Percentiles rank a stretch among this genome's conserved stretches.
phyloP scores from a whole-genome alignment of 176 grass and related monocot species.

The Bonia amplexicaulis region DNA sequence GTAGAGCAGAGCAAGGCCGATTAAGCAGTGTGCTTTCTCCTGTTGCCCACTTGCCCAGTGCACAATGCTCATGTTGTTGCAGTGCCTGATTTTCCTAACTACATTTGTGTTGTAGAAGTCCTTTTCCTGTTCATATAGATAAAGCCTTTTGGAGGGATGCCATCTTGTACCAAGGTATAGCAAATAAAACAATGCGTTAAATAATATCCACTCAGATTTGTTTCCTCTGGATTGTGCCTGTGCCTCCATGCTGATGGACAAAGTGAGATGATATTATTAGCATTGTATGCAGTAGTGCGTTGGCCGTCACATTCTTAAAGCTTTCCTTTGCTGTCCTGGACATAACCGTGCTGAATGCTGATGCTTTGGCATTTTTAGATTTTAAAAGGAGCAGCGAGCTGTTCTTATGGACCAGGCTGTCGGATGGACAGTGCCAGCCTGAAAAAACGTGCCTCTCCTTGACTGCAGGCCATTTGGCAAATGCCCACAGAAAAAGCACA shows the following conservation, averaged over 20 bases:
- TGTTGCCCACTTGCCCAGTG: neutral
- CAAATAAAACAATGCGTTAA: conserved; percentile 35
- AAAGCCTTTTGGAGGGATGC: conserved; percentile 7
- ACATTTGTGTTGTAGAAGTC: conserved; percentile 25
- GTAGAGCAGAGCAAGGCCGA: conserved; percentile 35
- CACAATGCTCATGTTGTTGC: neutral
- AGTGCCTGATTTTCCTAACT: conserved; percentile 34
- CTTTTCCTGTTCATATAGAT: conserved; percentile 44
- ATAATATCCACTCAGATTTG: neutral
- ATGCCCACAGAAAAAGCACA: conserved; percentile 4
- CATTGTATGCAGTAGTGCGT: conserved; percentile 17
- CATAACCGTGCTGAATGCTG: conserved; percentile 5
- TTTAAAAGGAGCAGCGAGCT: conserved; percentile 19
- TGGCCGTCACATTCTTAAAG: conserved; percentile 17
- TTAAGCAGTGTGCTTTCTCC: neutral
- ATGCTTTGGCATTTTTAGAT: conserved; percentile 7
- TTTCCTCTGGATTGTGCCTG: neutral
- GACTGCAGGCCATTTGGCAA: neutral
- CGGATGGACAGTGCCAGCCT: conserved; percentile 23
- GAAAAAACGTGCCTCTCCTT: conserved; percentile 21
- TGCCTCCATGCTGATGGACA: neutral
- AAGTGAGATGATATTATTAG: conserved; percentile 8
- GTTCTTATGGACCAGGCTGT: conserved; percentile 30
- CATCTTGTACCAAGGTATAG: conserved; percentile 54
- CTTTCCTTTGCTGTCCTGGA: neutral